A percentile compares a stretch with the other conserved stretches of the same genome.
Evolutionary conservation across 139 green algal species (phyloP).

Genomic region (Eudorina sp.): DNA sequence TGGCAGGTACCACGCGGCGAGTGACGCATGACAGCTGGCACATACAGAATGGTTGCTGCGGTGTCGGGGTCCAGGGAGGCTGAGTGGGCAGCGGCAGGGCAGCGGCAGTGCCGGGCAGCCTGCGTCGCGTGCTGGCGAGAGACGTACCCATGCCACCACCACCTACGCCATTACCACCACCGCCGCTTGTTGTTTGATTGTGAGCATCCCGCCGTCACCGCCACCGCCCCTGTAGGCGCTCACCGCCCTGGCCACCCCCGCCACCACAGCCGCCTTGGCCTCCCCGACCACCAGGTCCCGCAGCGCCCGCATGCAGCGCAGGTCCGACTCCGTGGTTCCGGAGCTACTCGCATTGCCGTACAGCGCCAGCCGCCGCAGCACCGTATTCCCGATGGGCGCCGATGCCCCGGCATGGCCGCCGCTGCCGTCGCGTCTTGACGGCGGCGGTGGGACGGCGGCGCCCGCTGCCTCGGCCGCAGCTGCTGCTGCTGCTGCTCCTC

Average conservation of each 20-base stretch:
- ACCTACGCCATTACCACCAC: no score
- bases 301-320: neutral
- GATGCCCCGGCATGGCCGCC: no score
- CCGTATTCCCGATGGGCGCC: constrained; percentile 2
- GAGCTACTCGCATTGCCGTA: constrained; percentile 1
- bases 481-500: neutral
- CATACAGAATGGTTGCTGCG: no score
- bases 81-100: no score
- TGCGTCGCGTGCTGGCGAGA: no score
- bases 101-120: no score
- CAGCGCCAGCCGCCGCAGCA: constrained; percentile 27
- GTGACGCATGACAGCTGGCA: no score
- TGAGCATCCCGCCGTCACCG: no score
- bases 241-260: neutral
- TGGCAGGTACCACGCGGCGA: no score
- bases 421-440: neutral
- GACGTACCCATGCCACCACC: no score
- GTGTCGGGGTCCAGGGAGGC: no score
- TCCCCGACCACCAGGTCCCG: constrained; percentile 44
- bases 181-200: no score
- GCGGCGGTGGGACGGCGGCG: neutral
- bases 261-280: neutral
- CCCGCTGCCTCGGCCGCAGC: neutral
- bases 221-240: neutral
- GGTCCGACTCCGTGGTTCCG: neutral